Base-by-base conservation (phyloP, 352 stramenopile genomes). In the Elongisporangium anandrum region DNA sequence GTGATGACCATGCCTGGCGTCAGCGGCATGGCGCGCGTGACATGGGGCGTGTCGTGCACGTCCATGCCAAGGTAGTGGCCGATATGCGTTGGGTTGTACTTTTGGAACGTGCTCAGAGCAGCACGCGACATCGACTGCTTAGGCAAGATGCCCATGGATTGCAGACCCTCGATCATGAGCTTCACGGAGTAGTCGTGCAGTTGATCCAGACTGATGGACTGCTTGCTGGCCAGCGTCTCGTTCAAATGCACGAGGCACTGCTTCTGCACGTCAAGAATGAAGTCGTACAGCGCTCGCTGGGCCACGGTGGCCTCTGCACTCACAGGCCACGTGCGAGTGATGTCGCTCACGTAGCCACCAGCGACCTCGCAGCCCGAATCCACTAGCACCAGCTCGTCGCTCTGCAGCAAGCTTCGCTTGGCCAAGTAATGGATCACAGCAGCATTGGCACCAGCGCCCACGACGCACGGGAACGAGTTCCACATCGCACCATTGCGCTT, bases 41-140 rank as follows among this genome's bases (percentile, higher is more conserved):
- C 70, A 54, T 89, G 77, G 4, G 85, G 81, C 24, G 85, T 94
- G 57, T 94, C 85, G 56, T 94, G 85, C 8, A 86, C 85, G 57
- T 94, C 85, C 73, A 94, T 91, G 55, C 85, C 85, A 15, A 94
- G 54, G 62, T 92, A 94, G 61, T 94, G 85, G 8, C 85, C 81
- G 23, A 94, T 85, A 52, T 94, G 82, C n/a, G 85, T 94, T 50
- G 85, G 85, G 58, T 94, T 94, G 64, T 94, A 94, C 63, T 79
- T 83, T 22, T 90, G 80, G 60, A 92, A 87, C 59, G 89, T 76
- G 15, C 60, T 65, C 50, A 85, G 63, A 7, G 74, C 65, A 15
- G 70, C 62, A 26, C 67, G 72, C 54, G 77, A 72, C 47, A 59
- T 57, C 49, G 57, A 69, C 15, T 58, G 51, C 50, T 72, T 80